These are phyloP conservation scores for Nannochloropsis oceanica DNA, from an alignment of 108 stramenopile species.

Conservation along the genomic window DNA sequence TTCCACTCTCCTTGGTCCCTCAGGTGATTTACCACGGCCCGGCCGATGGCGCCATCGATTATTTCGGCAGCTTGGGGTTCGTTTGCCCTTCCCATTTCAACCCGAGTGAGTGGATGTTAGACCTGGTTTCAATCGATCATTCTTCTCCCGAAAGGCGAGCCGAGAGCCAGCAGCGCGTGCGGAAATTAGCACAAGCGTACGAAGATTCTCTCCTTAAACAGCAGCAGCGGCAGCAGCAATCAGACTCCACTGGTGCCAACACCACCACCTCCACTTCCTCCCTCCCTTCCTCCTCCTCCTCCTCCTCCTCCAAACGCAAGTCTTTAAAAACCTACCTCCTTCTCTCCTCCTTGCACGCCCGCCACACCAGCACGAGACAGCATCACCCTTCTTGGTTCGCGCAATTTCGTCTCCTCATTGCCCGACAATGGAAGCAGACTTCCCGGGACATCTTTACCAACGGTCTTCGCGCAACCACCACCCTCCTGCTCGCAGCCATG, in stretches of 20 bases:
- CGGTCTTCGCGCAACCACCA: not conserved
- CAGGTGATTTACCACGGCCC: slow-evolving; percentile 35
- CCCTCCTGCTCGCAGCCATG: not conserved
- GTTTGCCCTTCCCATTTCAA: slow-evolving; percentile 31
- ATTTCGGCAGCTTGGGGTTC: slow-evolving; percentile 16
- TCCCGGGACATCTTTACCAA: not conserved
- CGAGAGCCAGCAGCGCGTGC: not conserved
- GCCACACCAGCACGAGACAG: not conserved
- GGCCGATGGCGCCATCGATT: slow-evolving; percentile 9
- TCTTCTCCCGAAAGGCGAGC: not conserved
- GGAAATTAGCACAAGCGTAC: not conserved
- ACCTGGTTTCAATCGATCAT: not conserved
- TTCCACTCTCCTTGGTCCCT: not conserved
- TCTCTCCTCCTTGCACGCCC: not conserved
- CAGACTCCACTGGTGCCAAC: not conserved
- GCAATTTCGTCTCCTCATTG: not conserved
- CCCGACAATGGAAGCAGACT: not conserved
- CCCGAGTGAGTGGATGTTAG: not conserved
- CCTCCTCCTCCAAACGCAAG: not conserved
- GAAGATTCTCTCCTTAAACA: too few relatives aligned
- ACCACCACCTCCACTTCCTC: not conserved
- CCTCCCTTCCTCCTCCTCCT: not conserved
- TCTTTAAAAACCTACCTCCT: not conserved
- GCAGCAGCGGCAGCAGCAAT: not conserved
- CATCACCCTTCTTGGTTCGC: not conserved